A percentile compares a stretch with the other conserved stretches of the same genome.
Evolutionary conservation across 805 yeast genomes (phyloP).

Genomic region (Myxozyma melibiosi): DNA sequence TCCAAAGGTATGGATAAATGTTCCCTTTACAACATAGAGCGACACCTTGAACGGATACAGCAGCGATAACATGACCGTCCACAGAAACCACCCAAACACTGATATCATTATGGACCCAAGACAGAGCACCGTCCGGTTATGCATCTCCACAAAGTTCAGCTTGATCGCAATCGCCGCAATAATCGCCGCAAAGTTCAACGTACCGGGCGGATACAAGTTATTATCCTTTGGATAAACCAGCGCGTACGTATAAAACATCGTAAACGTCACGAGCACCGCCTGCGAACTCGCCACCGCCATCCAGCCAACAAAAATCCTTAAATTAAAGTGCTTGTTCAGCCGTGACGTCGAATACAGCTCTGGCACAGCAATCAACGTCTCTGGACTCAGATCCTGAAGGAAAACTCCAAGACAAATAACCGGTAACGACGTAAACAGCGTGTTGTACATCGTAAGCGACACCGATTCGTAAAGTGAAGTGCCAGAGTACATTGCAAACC

Average conservation of each 20-base stretch:
- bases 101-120: slow-evolving; percentile 68
- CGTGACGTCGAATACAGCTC: slow-evolving; percentile 66
- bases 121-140: slow-evolving; percentile 65
- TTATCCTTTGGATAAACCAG: slow-evolving; percentile 64
- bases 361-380: slow-evolving; percentile 88
- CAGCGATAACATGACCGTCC: slow-evolving; percentile 77
- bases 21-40: slow-evolving; percentile 65
- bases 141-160: slow-evolving; percentile 78
- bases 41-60: slow-evolving; percentile 58
- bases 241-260: slow-evolving; percentile 72
- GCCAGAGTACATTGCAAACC: slow-evolving; percentile 87
- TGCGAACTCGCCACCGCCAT: slow-evolving; percentile 72
- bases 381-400: slow-evolving; percentile 85
- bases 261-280: slow-evolving; percentile 69
- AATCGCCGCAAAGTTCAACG: slow-evolving; percentile 69
- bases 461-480: slow-evolving; percentile 91
- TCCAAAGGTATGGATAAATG: slow-evolving; percentile 74
- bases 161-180: slow-evolving; percentile 75
- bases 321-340: slow-evolving; percentile 69
- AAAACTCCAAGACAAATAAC: slow-evolving; percentile 94
- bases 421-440: slow-evolving; percentile 89
- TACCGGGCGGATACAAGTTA: slow-evolving; percentile 80
- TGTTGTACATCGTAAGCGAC: slow-evolving; percentile 97
- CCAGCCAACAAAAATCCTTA: slow-evolving; percentile 74
- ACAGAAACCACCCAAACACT: slow-evolving; percentile 78